Percentiles rank a stretch among this genome's conserved stretches.
phyloP scores from a whole-genome alignment of 225 moss, liverwort and hornwort species.

The Climacium dendroides region DNA sequence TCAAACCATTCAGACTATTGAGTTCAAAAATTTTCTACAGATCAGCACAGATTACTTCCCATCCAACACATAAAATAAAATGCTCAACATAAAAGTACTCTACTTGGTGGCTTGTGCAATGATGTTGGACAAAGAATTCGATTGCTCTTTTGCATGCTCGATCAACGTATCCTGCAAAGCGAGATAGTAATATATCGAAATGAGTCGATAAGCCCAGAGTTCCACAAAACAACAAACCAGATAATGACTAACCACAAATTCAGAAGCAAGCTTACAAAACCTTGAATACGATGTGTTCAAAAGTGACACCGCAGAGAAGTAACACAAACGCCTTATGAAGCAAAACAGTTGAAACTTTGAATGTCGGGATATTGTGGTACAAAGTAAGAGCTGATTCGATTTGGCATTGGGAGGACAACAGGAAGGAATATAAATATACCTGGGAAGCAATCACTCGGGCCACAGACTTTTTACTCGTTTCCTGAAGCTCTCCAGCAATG shows the following conservation, averaged over 20 bases:
- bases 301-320: neutral
- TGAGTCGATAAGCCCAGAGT: neutral
- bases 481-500: constrained; percentile 97
- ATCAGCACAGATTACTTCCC: neutral
- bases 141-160: constrained; percentile 98
- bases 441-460: constrained; percentile 97
- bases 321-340: neutral
- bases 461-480: constrained; percentile 97
- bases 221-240: neutral
- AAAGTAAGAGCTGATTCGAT: neutral
- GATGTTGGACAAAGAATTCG: constrained; percentile 90
- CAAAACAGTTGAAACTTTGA: neutral
- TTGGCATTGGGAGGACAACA: neutral
- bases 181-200: neutral
- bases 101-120: constrained; percentile 99
- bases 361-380: neutral
- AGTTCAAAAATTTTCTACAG: neutral
- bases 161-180: constrained; percentile 77
- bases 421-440: constrained; percentile 24
- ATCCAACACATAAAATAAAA: neutral
- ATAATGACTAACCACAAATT: neutral
- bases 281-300: neutral
- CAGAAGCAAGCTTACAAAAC: neutral
- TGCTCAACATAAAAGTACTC: neutral
- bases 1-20: neutral